Base-by-base conservation (phyloP, 2,329 filamentous ascomycete genomes). In the Sporothrix brunneoviolacea region DNA sequence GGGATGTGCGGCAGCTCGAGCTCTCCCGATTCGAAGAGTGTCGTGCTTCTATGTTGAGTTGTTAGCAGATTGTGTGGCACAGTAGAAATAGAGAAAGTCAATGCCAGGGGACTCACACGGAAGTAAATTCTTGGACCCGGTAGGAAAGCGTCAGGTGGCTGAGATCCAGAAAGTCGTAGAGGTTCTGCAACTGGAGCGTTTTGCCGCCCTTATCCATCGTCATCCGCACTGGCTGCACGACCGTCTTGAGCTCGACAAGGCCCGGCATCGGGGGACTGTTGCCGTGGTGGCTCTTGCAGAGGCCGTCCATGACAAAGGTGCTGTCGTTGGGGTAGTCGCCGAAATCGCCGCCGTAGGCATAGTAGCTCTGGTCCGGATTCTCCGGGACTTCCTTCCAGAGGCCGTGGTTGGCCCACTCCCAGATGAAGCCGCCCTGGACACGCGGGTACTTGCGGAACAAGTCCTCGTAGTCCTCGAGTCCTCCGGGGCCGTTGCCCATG, bases 401-500 rank as follows among this genome's bases (percentile, higher is more conserved):
- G 0, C 79, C 78, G 48, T 82, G 79, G 64, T 82, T 83, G 0
- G 76, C 77, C 80, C 80, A 84, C 59, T 83, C 80, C 80, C 80
- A 84, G 57, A 84, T 76, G 54, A 76, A 82, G 0, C 83, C 84
- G 10, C 84, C 84, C 59, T 86, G 83, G 0, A 87, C 71, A 2
- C 75, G 73, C 0, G 75, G 75, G 53, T 84, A 69, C 24, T 71
- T 71, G 28, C 77, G 75, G 66, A 87, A 88, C 0, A 75, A 72
- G 36, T 81, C 70, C 43, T 84, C 71, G 53, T 88, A 88, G 54
- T 87, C 84, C 53, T 83, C 75, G 10, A 88, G 70, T 30, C 77
- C 78, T 1, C 85, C 84, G 0, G 85, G 85, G 0, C 83, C 84
- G 58, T 88, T 88, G 6, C 85, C 85, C 84, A 88, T 88, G 2